phyloP scores from a whole-genome alignment of 371 early-diverging fungal species.

The Rhizopus delemar region DNA sequence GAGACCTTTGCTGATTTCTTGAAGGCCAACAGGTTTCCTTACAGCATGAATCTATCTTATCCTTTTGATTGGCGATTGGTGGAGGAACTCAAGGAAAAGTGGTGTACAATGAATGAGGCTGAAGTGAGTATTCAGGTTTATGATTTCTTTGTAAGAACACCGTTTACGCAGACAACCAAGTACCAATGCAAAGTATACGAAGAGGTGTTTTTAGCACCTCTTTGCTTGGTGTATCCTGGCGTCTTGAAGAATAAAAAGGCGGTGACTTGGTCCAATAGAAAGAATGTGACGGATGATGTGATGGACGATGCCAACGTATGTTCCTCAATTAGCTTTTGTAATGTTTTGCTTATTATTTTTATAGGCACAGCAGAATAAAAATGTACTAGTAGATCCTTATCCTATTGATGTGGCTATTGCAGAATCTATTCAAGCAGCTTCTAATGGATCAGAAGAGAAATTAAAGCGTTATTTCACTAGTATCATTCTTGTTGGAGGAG shows the following conservation, averaged over 20 bases:
- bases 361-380: background rate
- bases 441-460: conserved; percentile 71
- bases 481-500: conserved; percentile 85
- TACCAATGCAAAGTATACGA: conserved; percentile 86
- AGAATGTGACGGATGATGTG: conserved; percentile 39
- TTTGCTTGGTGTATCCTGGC: conserved; percentile 63
- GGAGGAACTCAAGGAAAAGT: conserved; percentile 76
- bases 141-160: conserved; percentile 78
- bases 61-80: conserved; percentile 71
- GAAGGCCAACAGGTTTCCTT: conserved; percentile 73
- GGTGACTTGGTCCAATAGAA: conserved; percentile 15
- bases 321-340: background rate
- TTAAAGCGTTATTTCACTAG: conserved; percentile 71
- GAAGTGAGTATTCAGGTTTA: conserved; percentile 81
- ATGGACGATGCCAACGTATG: conserved; percentile 39
- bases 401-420: conserved; percentile 84
- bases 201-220: conserved; percentile 79
- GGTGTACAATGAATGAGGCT: conserved; percentile 80
- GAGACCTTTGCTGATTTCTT: conserved; percentile 70
- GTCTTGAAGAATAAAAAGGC: conserved; percentile 36
- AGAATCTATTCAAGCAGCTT: conserved; percentile 62
- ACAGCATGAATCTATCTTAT: conserved; percentile 61
- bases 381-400: conserved; percentile 14
- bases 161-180: conserved; percentile 67
- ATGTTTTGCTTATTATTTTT: background rate